Evolutionary conservation across 495 filamentous ascomycete species (phyloP).

Genomic region (Aspergillus sparsus): DNA sequence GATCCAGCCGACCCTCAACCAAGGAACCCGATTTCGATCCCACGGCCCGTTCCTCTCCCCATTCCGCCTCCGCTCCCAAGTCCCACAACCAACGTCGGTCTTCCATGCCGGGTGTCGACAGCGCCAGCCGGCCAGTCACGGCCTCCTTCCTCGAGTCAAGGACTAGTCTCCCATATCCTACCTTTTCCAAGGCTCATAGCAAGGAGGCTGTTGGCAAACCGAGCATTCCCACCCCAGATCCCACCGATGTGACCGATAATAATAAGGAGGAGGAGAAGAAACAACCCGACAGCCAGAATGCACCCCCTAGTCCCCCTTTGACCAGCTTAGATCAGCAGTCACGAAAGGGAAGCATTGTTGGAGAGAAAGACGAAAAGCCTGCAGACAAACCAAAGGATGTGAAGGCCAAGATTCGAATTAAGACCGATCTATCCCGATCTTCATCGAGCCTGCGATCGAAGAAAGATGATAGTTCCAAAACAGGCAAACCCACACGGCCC

Average conservation of each 20-base stretch:
- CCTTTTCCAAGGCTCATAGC: conserved; percentile 86
- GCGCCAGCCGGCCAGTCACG: conserved; percentile 37
- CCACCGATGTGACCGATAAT: conserved; percentile 69
- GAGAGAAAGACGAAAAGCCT: conserved; percentile 42
- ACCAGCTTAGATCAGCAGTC: conserved; percentile 55
- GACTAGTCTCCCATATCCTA: conserved; percentile 76
- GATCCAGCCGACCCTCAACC: conserved; percentile 45
- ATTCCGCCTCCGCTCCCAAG: conserved; percentile 34
- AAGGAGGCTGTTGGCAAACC: conserved; percentile 74
- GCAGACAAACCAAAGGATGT: conserved; percentile 39
- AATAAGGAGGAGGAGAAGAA: conserved; percentile 38
- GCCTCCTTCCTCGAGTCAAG: conserved; percentile 53
- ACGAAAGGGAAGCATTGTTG: conserved; percentile 45
- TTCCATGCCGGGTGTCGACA: conserved; percentile 54
- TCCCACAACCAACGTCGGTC: conserved; percentile 43
- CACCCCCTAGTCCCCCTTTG: conserved; percentile 65
- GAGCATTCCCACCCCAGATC: conserved; percentile 73
- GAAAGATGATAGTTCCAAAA: conserved; percentile 40
- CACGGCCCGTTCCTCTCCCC: conserved; percentile 43
- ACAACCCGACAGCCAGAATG: conserved; percentile 36
- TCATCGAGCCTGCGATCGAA: conserved; percentile 46
- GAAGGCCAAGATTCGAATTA: conserved; percentile 42
- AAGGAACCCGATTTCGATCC: conserved; percentile 48
- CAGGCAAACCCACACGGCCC: conserved; percentile 41
- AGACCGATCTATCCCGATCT: conserved; percentile 45